Percentiles rank a stretch among this genome's conserved stretches.
Conservation (phyloP, 2,329 filamentous ascomycete genomes). For the Ophiostoma ulmi region DNA sequence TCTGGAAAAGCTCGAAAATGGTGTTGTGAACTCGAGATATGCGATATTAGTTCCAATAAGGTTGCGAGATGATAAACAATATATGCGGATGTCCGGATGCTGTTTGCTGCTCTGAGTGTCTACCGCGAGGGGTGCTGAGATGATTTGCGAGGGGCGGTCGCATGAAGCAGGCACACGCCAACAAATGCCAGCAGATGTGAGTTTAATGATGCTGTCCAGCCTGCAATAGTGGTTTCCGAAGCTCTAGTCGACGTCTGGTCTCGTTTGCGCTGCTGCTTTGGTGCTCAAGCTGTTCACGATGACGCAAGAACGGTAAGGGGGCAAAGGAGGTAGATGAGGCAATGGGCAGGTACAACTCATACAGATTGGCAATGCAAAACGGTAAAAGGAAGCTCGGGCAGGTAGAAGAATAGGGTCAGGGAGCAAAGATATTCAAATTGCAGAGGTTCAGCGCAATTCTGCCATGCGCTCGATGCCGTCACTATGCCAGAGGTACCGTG, state of each 20-base stretch:
- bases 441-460: background rate
- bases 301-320: background rate
- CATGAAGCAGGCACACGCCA: background rate
- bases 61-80: background rate
- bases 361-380: background rate
- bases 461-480: slow-evolving; percentile 4
- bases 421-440: background rate
- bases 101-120: background rate
- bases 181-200: background rate
- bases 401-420: background rate
- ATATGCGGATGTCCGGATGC: background rate
- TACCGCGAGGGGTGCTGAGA: background rate
- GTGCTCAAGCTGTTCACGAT: background rate
- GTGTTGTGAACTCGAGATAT: background rate
- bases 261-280: background rate
- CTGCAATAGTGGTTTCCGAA: background rate
- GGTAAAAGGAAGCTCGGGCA: background rate
- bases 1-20: background rate
- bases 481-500: background rate
- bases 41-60: background rate
- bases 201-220: background rate
- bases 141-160: background rate
- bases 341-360: background rate
- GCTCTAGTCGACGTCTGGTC: background rate
- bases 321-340: background rate